Conservation (phyloP, 768 basidiomycete genomes). For the Xerocomus potaroensis region DNA sequence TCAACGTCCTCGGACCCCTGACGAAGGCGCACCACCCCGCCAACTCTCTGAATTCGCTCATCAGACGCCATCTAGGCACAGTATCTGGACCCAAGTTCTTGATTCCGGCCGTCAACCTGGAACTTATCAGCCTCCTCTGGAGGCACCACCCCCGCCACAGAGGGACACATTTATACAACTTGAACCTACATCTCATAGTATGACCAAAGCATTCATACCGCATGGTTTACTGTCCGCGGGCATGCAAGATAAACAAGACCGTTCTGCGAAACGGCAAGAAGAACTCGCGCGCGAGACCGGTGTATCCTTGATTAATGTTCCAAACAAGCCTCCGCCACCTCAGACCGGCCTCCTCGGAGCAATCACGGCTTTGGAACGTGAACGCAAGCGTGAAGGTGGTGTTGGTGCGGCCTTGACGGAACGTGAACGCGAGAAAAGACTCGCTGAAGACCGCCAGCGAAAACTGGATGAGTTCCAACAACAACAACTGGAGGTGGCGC, state of each 20-base stretch:
- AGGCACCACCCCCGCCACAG: conserved; percentile 29
- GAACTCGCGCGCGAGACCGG: conserved; percentile 90
- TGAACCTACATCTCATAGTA: conserved; percentile 61
- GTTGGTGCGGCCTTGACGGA: conserved; percentile 94
- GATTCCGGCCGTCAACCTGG: conserved; percentile 58
- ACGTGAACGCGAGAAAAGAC: conserved; percentile 86
- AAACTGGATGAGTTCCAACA: conserved; percentile 89
- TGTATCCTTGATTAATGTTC: conserved; percentile 92
- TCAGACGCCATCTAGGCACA: conserved; percentile 51
- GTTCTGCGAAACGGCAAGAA: conserved; percentile 94
- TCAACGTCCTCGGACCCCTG: conserved; percentile 51
- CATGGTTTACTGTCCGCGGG: conserved; percentile 94
- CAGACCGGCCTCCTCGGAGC: conserved; percentile 95
- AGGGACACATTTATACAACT: conserved; percentile 70
- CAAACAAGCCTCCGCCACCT: conserved; percentile 89
- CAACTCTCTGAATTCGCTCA: conserved; percentile 54
- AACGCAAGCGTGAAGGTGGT: conserved; percentile 91
- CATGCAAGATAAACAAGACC: conserved; percentile 91
- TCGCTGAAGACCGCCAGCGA: conserved; percentile 90
- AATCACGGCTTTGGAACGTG: conserved; percentile 91
- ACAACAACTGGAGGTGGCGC: conserved; percentile 88
- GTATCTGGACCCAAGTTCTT: conserved; percentile 86
- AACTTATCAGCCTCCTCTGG: conserved; percentile 32
- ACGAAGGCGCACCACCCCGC: conserved; percentile 52
- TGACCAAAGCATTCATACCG: conserved; percentile 93